Evolutionary conservation across 805 yeast species (phyloP), one percentile per base, ranked within the genome.

Genomic region (Starmerella stellata): DNA sequence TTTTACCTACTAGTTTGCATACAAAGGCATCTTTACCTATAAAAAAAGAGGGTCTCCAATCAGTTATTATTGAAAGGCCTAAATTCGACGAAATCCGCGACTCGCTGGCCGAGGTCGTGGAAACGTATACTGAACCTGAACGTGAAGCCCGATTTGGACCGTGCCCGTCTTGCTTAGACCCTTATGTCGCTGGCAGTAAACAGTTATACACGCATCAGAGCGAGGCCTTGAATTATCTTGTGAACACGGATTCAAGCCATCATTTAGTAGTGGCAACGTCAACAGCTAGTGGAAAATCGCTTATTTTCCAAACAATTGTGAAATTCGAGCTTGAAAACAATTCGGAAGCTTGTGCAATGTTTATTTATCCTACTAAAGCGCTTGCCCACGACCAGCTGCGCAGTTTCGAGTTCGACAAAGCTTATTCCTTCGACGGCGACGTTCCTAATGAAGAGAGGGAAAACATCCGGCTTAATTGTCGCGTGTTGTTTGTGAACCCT

Each of bases 331-430:
- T 66, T 37, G 64, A 69, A 33, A 49, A 53, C 8, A 63, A 54
- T 32, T 59, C 60, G 9, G 60, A 59, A n/a, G 47, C 51, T 1
- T 79, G 93, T 0, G 78, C 94, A 8, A 64, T 92, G 63, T 83
- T 78, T 50, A 74, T 90, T 11, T 90, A 90, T 50, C 99, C 99
- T 2, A 90, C 99, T 0, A 90, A 90, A 53, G 98, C 99, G 0
- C 63, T 90, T 37, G 96, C 99, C 0, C 98, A 90, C 53, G 98
- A 90, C 62, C 99, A 90, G 57, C 76, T 76, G 50, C 63, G 45
- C 74, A 92, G n/a, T 60, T 90, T 39, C 65, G 66, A 17, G 36
- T 18, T 58, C 77, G 33, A 71, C 73, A 47, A 62, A 15, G 60
- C 75, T 1, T 55, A 68, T 1, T 78, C 75, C 2, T 87, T 77